Percentiles rank a stretch among this genome's conserved stretches.
Conservation (phyloP, 139 green algal genomes). For the Zygnema cylindricum region DNA sequence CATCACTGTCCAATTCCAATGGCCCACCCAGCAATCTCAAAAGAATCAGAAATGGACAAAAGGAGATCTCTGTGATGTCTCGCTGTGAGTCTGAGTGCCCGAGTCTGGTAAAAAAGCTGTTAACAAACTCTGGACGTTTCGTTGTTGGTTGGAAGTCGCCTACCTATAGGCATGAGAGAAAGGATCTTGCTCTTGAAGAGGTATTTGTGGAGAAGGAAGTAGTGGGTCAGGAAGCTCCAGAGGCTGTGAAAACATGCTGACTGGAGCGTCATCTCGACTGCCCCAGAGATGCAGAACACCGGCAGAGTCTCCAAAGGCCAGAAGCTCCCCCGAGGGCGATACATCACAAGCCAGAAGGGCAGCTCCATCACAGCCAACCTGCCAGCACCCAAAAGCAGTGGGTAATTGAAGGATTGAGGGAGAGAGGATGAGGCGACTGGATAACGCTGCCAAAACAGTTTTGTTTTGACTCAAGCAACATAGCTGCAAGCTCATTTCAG, state of each 20-base stretch:
- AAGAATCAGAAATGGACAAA: too few species aligned
- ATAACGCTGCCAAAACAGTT: too few species aligned
- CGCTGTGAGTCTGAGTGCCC: too few species aligned
- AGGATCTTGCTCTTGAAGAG: not conserved
- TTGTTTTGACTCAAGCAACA: too few species aligned
- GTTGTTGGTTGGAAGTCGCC: too few species aligned
- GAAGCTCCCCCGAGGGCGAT: constrained; percentile 69
- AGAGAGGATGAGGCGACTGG: too few species aligned
- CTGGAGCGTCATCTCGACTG: constrained; percentile 18
- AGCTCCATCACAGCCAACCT: constrained; percentile 65
- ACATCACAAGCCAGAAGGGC: constrained; percentile 60
- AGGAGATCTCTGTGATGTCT: too few species aligned
- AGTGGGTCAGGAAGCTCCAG: constrained; percentile 5
- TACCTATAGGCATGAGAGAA: not conserved
- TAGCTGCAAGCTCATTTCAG: too few species aligned
- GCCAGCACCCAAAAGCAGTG: constrained; percentile 17
- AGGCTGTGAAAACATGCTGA: constrained; percentile 58
- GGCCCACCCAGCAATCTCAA: not conserved
- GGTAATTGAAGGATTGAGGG: too few species aligned
- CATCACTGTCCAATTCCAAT: not conserved
- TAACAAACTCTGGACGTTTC: too few species aligned
- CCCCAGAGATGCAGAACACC: constrained; percentile 86
- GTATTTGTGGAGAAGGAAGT: not conserved
- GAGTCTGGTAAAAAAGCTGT: too few species aligned
- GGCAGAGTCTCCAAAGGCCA: constrained; percentile 77